phyloP scores from a whole-genome alignment of 441 rosid genomes.

The Populus hybrid region DNA sequence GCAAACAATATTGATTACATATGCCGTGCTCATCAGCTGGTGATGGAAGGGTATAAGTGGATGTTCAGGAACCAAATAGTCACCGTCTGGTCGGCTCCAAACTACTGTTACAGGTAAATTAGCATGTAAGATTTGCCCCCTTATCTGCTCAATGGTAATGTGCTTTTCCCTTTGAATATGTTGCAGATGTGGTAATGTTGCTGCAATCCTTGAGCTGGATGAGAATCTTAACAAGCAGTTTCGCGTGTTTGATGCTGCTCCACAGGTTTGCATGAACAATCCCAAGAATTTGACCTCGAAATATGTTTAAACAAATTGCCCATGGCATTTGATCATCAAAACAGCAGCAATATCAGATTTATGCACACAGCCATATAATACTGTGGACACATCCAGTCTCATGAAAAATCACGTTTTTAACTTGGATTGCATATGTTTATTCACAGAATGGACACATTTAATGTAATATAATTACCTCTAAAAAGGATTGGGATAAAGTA shows the following conservation, averaged over 20 bases:
- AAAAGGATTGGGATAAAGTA: neutral
- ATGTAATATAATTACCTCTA: neutral
- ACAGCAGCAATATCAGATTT: constrained; percentile 4
- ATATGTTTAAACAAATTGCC: constrained; percentile 18
- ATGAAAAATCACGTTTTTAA: no score
- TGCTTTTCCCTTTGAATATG: constrained; percentile 33
- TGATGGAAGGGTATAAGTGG: constrained; percentile 90
- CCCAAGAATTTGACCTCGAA: constrained; percentile 16
- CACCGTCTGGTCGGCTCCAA: constrained; percentile 97
- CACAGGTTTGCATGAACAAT: constrained; percentile 49
- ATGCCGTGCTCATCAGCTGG: constrained; percentile 92
- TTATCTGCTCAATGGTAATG: constrained; percentile 7
- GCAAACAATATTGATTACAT: constrained; percentile 75
- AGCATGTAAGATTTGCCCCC: constrained; percentile 1
- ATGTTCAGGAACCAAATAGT: constrained; percentile 86
- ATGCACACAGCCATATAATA: no score
- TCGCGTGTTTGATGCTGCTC: constrained; percentile 80
- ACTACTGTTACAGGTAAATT: constrained; percentile 84
- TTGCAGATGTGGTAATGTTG: constrained; percentile 84
- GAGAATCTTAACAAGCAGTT: constrained; percentile 72
- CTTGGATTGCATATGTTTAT: neutral
- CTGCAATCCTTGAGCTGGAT: constrained; percentile 72
- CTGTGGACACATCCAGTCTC: no score
- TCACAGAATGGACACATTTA: no score
- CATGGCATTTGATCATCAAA: constrained; percentile 16